Base-by-base conservation (phyloP, 2,329 filamentous ascomycete species). In the Colletotrichum karsti region DNA sequence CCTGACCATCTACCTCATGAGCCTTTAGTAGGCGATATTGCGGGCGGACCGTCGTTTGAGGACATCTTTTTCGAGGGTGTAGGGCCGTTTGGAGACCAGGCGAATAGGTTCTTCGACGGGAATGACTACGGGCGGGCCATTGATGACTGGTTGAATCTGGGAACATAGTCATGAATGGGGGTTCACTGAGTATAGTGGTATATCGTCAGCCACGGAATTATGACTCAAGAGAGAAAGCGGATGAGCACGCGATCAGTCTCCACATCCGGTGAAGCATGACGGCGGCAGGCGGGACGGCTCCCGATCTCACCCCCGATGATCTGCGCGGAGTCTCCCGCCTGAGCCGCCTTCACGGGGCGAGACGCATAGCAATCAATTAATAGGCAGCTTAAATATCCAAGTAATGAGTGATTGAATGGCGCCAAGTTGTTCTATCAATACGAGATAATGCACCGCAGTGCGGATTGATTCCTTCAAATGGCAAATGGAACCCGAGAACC, bases 91-190 rank as follows among this genome's bases (percentile, higher is more conserved):
- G 69, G 69, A 2, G 71, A 71, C 1, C 70, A 72, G n/a, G 77
- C 78, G 3, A 73, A 72, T 5, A 63, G 77, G 33, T 76, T 77
- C 44, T 63, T 78, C n/a, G 77, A 79, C 37, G 71, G 77, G 2
- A 73, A 79, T 46, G 78, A 79, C 62, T 80, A 77, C 60, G 76
- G 76, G 0, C 73, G 73, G 50, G 78, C 77, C 2, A 78, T 80
- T 61, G 77, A 78, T 30, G 75, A 77, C 55, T 80, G 78, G 78
- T 61, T 79, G 3, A 77, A 60, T 10, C 6, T 69, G 7, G 48
- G 41, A 9, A 28, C 33, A 28, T 65, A 13, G 28, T 4, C 10
- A 13, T 8, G 5, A n/a, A 8, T 24, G 1, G 2, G 44, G 15
- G 5, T 6, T 46, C 20, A 24, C 42, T 46, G 20, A 22, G 42